phyloP scores from a whole-genome alignment of 2,329 filamentous ascomycete species.

The Stenocarpella maydis region DNA sequence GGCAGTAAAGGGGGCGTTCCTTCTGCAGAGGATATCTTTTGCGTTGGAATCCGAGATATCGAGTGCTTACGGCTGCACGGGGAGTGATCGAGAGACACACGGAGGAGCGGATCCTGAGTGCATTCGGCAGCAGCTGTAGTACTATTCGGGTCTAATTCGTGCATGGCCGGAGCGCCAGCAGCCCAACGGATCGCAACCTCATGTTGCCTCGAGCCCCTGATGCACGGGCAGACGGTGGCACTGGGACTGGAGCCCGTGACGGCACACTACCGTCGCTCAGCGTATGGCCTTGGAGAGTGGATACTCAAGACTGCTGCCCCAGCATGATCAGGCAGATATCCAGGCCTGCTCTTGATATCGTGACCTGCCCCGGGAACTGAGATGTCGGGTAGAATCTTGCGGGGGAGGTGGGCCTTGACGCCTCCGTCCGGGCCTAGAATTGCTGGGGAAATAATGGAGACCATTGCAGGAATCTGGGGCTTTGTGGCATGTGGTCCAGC shows the following conservation, averaged over 20 bases:
- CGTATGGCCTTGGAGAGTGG: too few species aligned
- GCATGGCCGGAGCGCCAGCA: background rate
- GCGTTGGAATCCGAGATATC: background rate
- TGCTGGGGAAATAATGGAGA: slow-evolving; percentile 23
- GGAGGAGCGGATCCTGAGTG: background rate
- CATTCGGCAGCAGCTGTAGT: background rate
- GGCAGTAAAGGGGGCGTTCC: background rate
- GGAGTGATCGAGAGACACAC: background rate
- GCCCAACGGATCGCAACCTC: background rate
- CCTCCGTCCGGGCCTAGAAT: background rate
- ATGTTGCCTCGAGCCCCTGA: background rate
- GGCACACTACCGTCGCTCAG: background rate
- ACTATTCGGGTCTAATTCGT: background rate
- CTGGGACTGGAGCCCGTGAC: background rate
- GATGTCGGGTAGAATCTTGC: background rate
- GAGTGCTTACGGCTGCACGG: slow-evolving; percentile 1
- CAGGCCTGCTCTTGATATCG: background rate
- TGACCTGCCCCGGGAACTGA: background rate
- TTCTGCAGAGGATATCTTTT: background rate
- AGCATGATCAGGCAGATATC: too few species aligned
- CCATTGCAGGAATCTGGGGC: background rate
- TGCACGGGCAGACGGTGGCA: background rate
- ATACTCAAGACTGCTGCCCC: too few species aligned
- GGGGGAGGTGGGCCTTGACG: slow-evolving; percentile 15
- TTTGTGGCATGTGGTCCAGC: background rate